Percentiles rank a stretch among this genome's conserved stretches.
phyloP scores from a whole-genome alignment of 345 rosid genomes.

The Luvunga scandens region DNA sequence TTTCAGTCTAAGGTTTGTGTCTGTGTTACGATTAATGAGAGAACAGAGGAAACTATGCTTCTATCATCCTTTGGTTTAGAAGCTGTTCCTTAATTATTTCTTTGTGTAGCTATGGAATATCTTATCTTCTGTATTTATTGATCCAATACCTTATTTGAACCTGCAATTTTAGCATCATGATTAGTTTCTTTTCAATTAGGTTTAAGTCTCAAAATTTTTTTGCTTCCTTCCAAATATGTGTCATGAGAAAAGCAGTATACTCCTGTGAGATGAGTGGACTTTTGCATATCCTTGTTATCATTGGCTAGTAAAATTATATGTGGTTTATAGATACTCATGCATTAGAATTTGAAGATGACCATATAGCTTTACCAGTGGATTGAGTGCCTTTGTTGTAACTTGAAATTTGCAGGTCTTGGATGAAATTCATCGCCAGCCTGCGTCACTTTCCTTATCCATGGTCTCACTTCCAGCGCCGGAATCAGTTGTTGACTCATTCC shows the following conservation, averaged over 20 bases:
- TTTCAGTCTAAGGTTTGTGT: neutral
- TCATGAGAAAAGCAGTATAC: neutral
- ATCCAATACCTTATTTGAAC: neutral
- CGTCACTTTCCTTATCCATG: constrained; percentile 47
- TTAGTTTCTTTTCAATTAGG: neutral
- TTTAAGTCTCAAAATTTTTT: too few relatives aligned
- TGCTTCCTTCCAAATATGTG: neutral
- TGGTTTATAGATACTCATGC: too few relatives aligned
- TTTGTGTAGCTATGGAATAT: neutral
- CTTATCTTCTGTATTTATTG: neutral
- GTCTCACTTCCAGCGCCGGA: constrained; percentile 59
- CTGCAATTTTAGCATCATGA: neutral
- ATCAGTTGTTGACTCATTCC: constrained; percentile 66
- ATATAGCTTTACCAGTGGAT: neutral
- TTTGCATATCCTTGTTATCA: neutral
- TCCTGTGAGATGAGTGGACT: neutral
- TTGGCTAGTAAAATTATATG: neutral
- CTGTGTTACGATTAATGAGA: neutral
- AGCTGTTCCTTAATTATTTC: neutral
- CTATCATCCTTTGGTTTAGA: neutral
- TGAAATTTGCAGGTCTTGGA: constrained; percentile 56
- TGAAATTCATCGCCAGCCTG: constrained; percentile 66
- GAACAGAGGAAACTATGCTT: neutral
- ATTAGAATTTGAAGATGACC: neutral
- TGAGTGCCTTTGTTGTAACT: constrained; percentile 10